These are phyloP conservation scores for Trichaptum fuscoviolaceum DNA, from an alignment of 768 basidiomycete species.

Conservation along the genomic window DNA sequence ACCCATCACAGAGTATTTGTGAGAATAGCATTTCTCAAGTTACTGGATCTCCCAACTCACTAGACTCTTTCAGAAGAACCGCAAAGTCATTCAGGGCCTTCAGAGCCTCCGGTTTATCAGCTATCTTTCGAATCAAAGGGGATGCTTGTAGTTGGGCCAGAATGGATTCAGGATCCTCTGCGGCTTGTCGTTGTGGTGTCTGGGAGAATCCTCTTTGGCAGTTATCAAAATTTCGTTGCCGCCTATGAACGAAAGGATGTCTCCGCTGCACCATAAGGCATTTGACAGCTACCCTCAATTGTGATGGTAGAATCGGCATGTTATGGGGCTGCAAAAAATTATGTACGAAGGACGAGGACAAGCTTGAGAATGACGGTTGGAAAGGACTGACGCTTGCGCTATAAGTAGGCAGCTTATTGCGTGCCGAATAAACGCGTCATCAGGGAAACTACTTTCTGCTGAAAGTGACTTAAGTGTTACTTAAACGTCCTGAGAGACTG, in stretches of 20 bases:
- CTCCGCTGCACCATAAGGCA: neutral
- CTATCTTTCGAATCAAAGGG: slow-evolving; percentile 40
- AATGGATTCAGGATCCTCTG: slow-evolving; percentile 29
- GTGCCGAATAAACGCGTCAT: neutral
- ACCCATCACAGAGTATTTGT: neutral
- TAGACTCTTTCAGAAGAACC: slow-evolving; percentile 42
- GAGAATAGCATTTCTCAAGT: neutral
- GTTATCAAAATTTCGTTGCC: neutral
- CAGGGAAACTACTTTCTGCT: too few relatives aligned
- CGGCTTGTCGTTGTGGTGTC: slow-evolving; percentile 25
- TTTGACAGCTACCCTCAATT: neutral
- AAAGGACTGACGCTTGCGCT: neutral
- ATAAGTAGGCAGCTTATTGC: neutral
- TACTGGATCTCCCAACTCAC: slow-evolving; percentile 21
- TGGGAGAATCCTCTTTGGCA: slow-evolving; percentile 19
- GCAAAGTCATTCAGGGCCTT: slow-evolving; percentile 42
- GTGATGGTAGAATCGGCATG: slow-evolving; percentile 5
- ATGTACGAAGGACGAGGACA: neutral
- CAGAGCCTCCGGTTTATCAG: slow-evolving; percentile 45
- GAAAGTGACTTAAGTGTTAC: too few relatives aligned
- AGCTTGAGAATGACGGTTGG: too few relatives aligned
- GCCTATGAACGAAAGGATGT: neutral
- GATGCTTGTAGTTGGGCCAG: slow-evolving; percentile 41
- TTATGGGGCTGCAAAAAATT: too few relatives aligned
- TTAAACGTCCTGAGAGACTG: too few relatives aligned